Conservation (phyloP, 495 filamentous ascomycete species). For the Neurospora intermedia region DNA sequence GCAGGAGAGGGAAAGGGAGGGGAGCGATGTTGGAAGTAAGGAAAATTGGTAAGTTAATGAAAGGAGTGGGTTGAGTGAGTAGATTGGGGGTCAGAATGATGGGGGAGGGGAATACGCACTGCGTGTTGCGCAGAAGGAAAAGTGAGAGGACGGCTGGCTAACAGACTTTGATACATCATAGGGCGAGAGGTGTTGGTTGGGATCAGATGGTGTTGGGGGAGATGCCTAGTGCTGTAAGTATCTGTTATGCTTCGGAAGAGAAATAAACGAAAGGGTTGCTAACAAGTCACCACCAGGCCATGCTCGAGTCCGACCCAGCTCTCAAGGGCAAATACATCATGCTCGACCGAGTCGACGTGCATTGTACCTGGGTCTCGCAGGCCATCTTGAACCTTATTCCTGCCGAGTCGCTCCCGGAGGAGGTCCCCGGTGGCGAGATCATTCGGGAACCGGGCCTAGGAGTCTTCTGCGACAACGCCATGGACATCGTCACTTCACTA, state of each 20-base stretch:
- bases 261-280: background rate
- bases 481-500: slow-evolving; percentile 44
- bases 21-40: slow-evolving; percentile 24
- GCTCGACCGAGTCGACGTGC: slow-evolving; percentile 56
- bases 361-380: slow-evolving; percentile 54
- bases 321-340: slow-evolving; percentile 49
- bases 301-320: slow-evolving; percentile 38
- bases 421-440: slow-evolving; percentile 49
- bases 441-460: slow-evolving; percentile 44
- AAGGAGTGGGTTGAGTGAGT: background rate
- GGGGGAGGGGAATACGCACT: too few species aligned
- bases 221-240: slow-evolving; percentile 51
- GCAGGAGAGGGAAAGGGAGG: background rate
- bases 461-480: slow-evolving; percentile 63
- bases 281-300: slow-evolving; percentile 26
- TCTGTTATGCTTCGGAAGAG: background rate
- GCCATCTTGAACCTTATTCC: slow-evolving; percentile 47
- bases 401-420: slow-evolving; percentile 31
- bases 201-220: slow-evolving; percentile 50
- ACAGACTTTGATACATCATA: background rate
- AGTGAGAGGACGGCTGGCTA: background rate
- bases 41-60: slow-evolving; percentile 30
- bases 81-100: too few species aligned
- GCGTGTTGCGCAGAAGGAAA: background rate
- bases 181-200: slow-evolving; percentile 53